A percentile compares a stretch with the other conserved stretches of the same genome.
phyloP scores from a whole-genome alignment of 495 filamentous ascomycete species.

The Daldinia concentrica region DNA sequence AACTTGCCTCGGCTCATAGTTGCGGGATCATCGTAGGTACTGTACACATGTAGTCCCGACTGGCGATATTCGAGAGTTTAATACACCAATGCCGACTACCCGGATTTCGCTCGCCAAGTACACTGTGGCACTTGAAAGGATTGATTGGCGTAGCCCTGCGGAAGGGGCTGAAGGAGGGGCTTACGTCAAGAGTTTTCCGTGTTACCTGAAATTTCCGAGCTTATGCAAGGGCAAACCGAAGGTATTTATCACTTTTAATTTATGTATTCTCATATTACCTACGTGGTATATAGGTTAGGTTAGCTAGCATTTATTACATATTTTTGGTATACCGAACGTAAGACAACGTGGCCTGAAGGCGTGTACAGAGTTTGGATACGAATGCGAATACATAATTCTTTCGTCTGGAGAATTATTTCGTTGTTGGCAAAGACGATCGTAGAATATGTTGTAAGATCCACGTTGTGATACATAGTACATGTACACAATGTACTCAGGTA shows the following conservation, averaged over 20 bases:
- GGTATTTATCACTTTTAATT: background rate
- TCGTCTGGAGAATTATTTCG: conserved; percentile 2
- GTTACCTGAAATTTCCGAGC: conserved; percentile 7
- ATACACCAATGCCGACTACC: background rate
- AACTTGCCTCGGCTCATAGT: background rate
- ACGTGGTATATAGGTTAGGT: background rate
- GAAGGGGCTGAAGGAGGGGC: conserved; percentile 32
- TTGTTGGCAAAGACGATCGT: background rate
- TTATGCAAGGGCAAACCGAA: conserved; percentile 33
- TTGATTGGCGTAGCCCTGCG: conserved; percentile 29
- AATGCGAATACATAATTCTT: background rate
- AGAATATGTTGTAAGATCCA: background rate
- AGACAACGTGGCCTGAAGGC: background rate
- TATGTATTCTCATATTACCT: background rate
- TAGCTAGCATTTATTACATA: background rate
- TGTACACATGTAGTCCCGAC: background rate
- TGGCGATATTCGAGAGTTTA: background rate
- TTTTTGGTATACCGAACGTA: background rate
- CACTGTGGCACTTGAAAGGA: background rate
- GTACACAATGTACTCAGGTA: background rate
- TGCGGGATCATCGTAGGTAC: too few species aligned
- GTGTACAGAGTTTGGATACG: conserved; percentile 6
- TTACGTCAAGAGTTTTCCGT: conserved; percentile 31
- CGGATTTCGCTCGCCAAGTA: conserved; percentile 1
- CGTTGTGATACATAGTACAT: background rate